A percentile compares a stretch with the other conserved stretches of the same genome.
Conservation (phyloP, 495 filamentous ascomycete genomes). For the Platismatia glauca region DNA sequence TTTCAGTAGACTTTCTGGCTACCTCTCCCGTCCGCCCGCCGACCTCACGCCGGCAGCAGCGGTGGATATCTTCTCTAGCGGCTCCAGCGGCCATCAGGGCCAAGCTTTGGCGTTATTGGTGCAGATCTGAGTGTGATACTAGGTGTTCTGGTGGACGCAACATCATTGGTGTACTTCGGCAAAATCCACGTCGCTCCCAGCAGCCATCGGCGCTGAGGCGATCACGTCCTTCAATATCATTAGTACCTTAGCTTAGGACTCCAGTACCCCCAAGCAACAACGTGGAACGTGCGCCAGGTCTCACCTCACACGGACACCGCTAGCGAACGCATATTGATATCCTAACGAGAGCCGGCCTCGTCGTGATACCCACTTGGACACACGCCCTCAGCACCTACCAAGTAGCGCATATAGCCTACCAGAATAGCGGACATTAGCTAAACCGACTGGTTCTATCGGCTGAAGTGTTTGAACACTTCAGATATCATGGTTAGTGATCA, state of each 20-base stretch:
- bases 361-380: background rate
- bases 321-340: background rate
- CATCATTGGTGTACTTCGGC: background rate
- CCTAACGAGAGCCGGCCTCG: background rate
- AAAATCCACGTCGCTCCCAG: background rate
- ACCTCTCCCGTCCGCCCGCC: background rate
- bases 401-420: background rate
- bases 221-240: background rate
- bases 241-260: background rate
- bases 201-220: background rate
- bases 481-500: conserved; percentile 11
- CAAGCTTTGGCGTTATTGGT: background rate
- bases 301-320: background rate
- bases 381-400: background rate
- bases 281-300: background rate
- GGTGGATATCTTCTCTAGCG: background rate
- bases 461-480: background rate
- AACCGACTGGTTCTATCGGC: background rate
- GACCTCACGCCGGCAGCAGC: background rate
- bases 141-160: background rate
- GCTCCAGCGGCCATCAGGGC: background rate
- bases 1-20: background rate
- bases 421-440: conserved; percentile 3
- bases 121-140: background rate
- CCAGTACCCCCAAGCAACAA: background rate